Evolutionary conservation across 179 eudicot genomes (phyloP), one percentile per base, ranked within the genome.

Genomic region (Gypsophila paniculata): DNA sequence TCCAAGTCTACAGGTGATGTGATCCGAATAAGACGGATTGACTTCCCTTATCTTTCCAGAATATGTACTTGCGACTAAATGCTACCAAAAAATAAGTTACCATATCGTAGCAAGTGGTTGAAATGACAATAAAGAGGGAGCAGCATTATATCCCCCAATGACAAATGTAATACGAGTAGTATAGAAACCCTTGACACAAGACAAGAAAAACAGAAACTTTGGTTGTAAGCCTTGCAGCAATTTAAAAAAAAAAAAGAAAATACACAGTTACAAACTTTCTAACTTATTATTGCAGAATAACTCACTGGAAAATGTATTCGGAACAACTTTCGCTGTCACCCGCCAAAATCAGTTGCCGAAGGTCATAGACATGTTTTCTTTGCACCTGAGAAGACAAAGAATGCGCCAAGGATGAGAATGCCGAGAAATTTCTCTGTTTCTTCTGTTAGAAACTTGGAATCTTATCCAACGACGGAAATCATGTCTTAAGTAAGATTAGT

Each of bases 301-400:
- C 97, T 88, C 80, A 94, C 99, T 88, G 92, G 80, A 86, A 85
- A 80, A 89, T 82, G 48, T 86, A 88, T 69, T 92, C 85, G 44
- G 97, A 86, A 73, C 90, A 86, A 82, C 90, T 86, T 82, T 88
- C 93, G 61, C 91, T 84, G 81, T 86, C 90, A 76, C 97, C 99
- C 0, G 83, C 79, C 82, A 94, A 86, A 65, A 94, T 87, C 64
- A 88, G 79, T 79, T 94, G 97, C 69, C 99, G 84, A 61, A 94
- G 93, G 72, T 88, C 85, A 74, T 94, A 94, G 21, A 94, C 96
- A 84, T 94, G 97, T 77, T 90, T 94, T 73, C 99, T 86, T 81
- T 94, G 99, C 72, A 94, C 97, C 99, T 94, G 90, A 49, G 48
- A 83, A 62, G 73, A 32, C 49, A 73, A 23, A 71, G 52, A 63